Percentiles rank a stretch among this genome's conserved stretches.
Conservation (phyloP, 1,284 basidiomycete genomes). For the Porogramme epimiltina region DNA sequence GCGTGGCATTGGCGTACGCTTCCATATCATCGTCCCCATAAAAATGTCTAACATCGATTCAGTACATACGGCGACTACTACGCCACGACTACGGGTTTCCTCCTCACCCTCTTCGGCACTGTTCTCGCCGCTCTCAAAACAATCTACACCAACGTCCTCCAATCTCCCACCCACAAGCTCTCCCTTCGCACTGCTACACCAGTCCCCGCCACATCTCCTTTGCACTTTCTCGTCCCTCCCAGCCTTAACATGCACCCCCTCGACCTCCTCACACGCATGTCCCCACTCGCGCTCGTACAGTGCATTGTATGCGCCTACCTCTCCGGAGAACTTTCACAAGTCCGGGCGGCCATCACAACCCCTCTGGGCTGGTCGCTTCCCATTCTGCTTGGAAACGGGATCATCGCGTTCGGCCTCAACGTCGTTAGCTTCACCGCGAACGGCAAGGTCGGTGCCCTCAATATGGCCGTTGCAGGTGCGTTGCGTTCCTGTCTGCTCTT, state of each 20-base stretch:
- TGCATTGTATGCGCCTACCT: slow-evolving; percentile 76
- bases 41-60: slow-evolving; percentile 3
- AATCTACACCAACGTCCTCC: slow-evolving; percentile 84
- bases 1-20: slow-evolving; percentile 90
- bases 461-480: slow-evolving; percentile 86
- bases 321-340: slow-evolving; percentile 77
- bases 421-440: slow-evolving; percentile 93
- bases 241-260: slow-evolving; percentile 75
- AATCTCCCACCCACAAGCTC: slow-evolving; percentile 35
- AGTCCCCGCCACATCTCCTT: slow-evolving; percentile 6
- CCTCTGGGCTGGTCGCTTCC: slow-evolving; percentile 47
- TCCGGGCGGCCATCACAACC: slow-evolving; percentile 36
- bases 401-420: slow-evolving; percentile 88
- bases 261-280: slow-evolving; percentile 83
- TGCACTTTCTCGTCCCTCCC: slow-evolving; percentile 41
- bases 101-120: slow-evolving; percentile 86
- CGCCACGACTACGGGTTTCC: slow-evolving; percentile 79
- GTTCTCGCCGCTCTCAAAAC: slow-evolving; percentile 91
- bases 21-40: background rate
- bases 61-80: slow-evolving; percentile 93
- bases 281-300: slow-evolving; percentile 87
- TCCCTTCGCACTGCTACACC: slow-evolving; percentile 9
- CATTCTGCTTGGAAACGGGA: slow-evolving; percentile 75
- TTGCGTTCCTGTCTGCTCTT: slow-evolving; percentile 11
- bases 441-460: slow-evolving; percentile 82